phyloP scores from a whole-genome alignment of 2,329 filamentous ascomycete species.

The Sclerotinia nivalis region DNA sequence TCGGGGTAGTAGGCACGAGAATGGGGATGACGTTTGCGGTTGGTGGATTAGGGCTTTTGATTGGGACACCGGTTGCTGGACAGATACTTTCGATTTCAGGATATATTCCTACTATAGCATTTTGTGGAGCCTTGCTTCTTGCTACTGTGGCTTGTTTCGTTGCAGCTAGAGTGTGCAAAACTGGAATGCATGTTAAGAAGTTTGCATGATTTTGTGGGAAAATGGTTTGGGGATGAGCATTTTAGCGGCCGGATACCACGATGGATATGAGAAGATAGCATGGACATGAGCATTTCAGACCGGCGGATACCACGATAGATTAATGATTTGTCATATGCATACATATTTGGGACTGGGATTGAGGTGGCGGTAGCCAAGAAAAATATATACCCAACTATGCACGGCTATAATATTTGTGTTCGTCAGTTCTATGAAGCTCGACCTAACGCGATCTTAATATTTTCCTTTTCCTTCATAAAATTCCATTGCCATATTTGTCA shows the following conservation, averaged over 20 bases:
- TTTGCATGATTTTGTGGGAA: background rate
- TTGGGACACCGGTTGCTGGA: slow-evolving; percentile 25
- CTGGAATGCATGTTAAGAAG: slow-evolving; percentile 5
- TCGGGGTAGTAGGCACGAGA: slow-evolving; percentile 25
- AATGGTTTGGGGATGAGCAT: background rate
- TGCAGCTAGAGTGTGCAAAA: slow-evolving; percentile 12
- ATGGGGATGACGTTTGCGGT: slow-evolving; percentile 28
- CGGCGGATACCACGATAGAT: background rate
- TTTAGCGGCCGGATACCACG: background rate
- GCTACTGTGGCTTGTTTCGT: slow-evolving; percentile 3
- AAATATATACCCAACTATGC: background rate
- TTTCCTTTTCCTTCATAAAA: background rate
- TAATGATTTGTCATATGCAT: background rate
- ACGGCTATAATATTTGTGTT: background rate
- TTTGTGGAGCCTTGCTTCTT: slow-evolving; percentile 13
- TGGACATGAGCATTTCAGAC: background rate
- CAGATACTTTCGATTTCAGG: slow-evolving; percentile 14
- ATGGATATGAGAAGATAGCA: background rate
- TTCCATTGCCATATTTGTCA: too few species aligned
- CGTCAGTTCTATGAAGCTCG: background rate
- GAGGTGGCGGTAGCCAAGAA: too few species aligned
- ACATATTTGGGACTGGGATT: too few species aligned
- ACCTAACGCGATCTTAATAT: accelerated
- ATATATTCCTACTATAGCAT: slow-evolving; percentile 15
- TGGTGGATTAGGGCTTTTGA: slow-evolving; percentile 24